Conservation (phyloP, 78 protist genomes). For the Dictyostelium brefeldianum region DNA sequence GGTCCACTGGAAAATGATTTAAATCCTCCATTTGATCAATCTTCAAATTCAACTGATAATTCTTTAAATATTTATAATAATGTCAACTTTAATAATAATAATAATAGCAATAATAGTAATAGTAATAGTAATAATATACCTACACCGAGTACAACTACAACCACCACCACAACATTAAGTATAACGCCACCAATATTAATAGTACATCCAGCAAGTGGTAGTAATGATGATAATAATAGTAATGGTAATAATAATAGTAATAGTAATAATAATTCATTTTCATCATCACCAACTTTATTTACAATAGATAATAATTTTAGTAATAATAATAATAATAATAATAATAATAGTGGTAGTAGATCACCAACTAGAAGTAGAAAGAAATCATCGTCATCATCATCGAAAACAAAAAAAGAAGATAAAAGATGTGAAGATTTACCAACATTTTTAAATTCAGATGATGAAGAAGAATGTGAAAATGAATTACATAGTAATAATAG, state of each 20-base stretch:
- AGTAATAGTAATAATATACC: neutral
- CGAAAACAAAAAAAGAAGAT: neutral
- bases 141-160: too few species aligned
- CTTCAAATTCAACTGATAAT: neutral
- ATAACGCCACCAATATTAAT: neutral
- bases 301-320: neutral
- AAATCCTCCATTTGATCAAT: slow-evolving; percentile 21
- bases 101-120: slow-evolving; percentile 14
- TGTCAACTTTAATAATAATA: neutral
- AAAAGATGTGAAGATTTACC: neutral
- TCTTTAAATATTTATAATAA: neutral
- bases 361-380: slow-evolving; percentile 10
- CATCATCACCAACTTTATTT: slow-evolving; percentile 38
- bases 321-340: neutral
- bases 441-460: slow-evolving; percentile 18
- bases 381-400: neutral
- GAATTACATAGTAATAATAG: neutral
- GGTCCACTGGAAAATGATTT: slow-evolving; percentile 54
- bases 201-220: neutral
- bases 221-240: neutral
- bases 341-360: neutral
- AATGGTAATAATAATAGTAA: neutral
- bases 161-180: neutral
- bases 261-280: slow-evolving; percentile 7
- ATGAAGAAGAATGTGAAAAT: neutral